These are phyloP conservation scores for Oenanthe sinensis DNA, from an alignment of 129 eudicot genomes.

Conservation along the genomic window DNA sequence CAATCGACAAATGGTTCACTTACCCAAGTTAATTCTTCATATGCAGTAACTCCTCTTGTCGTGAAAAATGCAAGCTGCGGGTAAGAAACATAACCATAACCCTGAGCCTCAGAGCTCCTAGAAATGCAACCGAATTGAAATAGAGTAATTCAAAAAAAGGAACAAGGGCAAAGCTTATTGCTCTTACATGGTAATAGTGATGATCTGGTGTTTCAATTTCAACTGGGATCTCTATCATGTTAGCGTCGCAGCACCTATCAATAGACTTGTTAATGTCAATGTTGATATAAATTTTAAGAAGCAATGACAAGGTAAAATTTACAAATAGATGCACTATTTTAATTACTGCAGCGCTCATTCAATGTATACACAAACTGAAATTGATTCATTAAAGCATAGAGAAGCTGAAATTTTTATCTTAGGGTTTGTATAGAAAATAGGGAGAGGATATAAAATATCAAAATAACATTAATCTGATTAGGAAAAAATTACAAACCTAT, in stretches of 20 bases:
- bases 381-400: background rate
- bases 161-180: background rate
- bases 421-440: background rate
- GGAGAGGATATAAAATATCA: background rate
- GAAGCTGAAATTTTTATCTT: background rate
- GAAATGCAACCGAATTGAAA: background rate
- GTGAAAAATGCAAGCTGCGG: slow-evolving; percentile 61
- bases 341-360: background rate
- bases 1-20: slow-evolving; percentile 11
- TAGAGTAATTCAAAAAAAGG: background rate
- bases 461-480: background rate
- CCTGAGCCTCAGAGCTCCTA: background rate
- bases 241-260: slow-evolving; percentile 48
- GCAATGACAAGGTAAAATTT: background rate
- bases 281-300: background rate
- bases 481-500: background rate
- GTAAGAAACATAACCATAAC: background rate
- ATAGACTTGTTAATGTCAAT: background rate
- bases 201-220: slow-evolving; percentile 64
- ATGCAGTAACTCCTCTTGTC: slow-evolving; percentile 38
- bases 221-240: slow-evolving; percentile 54
- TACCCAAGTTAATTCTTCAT: slow-evolving; percentile 67
- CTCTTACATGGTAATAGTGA: slow-evolving; percentile 57
- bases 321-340: too few relatives aligned
- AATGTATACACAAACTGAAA: background rate